Evolutionary conservation across 148 eudicot genomes (phyloP).

Genomic region (Arctostaphylos glauca): DNA sequence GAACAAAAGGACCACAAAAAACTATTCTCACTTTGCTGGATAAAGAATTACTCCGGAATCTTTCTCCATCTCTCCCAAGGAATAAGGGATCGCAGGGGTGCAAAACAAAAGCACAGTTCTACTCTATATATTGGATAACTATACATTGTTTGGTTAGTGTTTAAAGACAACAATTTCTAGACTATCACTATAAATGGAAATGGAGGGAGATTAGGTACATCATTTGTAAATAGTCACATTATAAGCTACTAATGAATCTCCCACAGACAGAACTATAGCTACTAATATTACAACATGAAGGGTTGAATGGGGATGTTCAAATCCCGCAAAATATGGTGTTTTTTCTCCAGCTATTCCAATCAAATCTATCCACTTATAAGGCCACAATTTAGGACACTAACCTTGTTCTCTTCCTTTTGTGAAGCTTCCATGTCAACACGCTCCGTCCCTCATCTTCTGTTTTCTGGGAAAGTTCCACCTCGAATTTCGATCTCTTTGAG

Average conservation of each 20-base stretch:
- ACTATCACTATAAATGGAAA: background rate
- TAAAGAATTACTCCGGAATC: too few species aligned
- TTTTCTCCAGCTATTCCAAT: background rate
- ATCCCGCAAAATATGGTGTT: background rate
- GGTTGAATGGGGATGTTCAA: background rate
- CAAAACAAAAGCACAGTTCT: background rate
- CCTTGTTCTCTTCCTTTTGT: constrained; percentile 79
- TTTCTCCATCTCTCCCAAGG: too few species aligned
- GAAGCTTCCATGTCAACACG: constrained; percentile 62
- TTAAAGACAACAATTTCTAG: background rate
- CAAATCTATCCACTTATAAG: constrained; percentile 23
- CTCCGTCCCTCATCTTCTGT: constrained; percentile 39
- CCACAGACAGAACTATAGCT: background rate
- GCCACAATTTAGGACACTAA: constrained; percentile 28
- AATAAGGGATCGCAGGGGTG: too few species aligned
- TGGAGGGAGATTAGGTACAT: background rate
- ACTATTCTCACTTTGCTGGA: too few species aligned
- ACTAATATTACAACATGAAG: background rate
- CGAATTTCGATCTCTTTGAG: constrained; percentile 37
- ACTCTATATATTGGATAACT: background rate
- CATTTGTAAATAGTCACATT: background rate
- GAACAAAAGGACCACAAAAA: too few species aligned
- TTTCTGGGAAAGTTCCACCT: constrained; percentile 32
- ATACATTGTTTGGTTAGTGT: background rate
- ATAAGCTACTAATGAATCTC: background rate